These are phyloP conservation scores for Colletotrichum phormii DNA, from an alignment of 2,329 filamentous ascomycete species.

Conservation along the genomic window DNA sequence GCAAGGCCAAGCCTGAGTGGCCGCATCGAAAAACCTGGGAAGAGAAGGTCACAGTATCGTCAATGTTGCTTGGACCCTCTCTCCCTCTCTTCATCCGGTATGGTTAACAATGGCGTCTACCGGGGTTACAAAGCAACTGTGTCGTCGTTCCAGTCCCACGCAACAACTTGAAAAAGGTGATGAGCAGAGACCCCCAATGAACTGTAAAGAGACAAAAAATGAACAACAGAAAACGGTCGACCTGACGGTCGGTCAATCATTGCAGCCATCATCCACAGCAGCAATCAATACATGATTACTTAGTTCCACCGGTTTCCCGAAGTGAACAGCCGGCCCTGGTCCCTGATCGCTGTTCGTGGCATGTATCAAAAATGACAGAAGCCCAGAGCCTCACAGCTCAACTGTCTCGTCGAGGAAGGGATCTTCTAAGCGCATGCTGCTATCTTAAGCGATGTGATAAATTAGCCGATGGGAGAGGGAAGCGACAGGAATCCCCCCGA, in stretches of 20 bases:
- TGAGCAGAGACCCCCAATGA: neutral
- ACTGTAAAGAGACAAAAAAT: neutral
- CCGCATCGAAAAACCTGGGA: neutral
- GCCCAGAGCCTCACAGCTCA: slow-evolving; percentile 11
- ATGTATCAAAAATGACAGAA: neutral
- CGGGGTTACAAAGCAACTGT: neutral
- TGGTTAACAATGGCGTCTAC: neutral
- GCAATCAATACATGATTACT: neutral
- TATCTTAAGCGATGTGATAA: slow-evolving; percentile 24
- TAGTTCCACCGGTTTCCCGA: neutral
- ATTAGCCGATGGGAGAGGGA: slow-evolving; percentile 18
- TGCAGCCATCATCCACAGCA: neutral
- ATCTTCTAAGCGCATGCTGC: slow-evolving; percentile 13
- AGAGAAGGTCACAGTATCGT: neutral
- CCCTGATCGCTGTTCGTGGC: neutral
- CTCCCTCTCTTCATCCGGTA: neutral
- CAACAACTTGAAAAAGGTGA: too few relatives aligned
- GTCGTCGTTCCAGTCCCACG: neutral
- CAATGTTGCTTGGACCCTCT: neutral
- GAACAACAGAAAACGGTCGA: neutral
- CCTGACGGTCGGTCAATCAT: neutral
- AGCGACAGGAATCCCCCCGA: slow-evolving; percentile 18
- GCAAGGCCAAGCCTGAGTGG: neutral
- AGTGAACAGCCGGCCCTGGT: neutral
- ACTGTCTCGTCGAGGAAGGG: neutral